phyloP scores from a whole-genome alignment of 1,139 yeast species.

The Scheffersomyces illinoinensis region DNA sequence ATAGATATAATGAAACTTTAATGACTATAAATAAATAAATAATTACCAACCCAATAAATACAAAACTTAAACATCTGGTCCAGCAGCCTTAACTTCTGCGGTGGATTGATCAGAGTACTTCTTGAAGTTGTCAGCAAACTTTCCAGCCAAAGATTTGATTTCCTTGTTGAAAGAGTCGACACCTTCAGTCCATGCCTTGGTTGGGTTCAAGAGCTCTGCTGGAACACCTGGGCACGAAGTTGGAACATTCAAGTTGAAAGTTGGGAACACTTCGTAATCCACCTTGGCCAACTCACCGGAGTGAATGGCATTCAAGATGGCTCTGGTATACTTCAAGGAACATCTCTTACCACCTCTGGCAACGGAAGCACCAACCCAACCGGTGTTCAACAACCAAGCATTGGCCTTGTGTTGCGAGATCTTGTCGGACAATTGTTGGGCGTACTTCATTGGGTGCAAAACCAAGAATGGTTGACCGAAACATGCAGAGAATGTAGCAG shows the following conservation, averaged over 20 bases:
- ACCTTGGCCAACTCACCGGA: constrained; percentile 82
- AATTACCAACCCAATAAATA: not conserved
- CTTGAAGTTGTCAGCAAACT: constrained; percentile 84
- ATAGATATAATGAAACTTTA: not conserved
- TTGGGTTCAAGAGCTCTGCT: constrained; percentile 80
- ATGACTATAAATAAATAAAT: not conserved
- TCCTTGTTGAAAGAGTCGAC: constrained; percentile 65
- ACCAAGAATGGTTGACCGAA: constrained; percentile 99
- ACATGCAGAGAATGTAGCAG: constrained; percentile 97
- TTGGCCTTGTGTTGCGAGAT: constrained; percentile 84
- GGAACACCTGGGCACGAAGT: constrained; percentile 83
- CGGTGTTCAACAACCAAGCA: constrained; percentile 97
- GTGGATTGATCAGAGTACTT: constrained; percentile 85
- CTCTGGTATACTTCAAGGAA: constrained; percentile 96
- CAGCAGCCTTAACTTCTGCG: constrained; percentile 87
- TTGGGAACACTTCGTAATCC: constrained; percentile 81
- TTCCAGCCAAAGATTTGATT: constrained; percentile 69
- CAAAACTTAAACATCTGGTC: constrained; percentile 54
- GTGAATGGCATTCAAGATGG: constrained; percentile 93
- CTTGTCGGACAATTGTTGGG: constrained; percentile 94
- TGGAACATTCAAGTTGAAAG: constrained; percentile 88
- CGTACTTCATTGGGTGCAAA: constrained; percentile 97
- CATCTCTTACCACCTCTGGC: constrained; percentile 96
- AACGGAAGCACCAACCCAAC: constrained; percentile 97
- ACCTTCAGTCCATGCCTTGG: constrained; percentile 80